Percentiles rank a stretch among this genome's conserved stretches.
phyloP scores from a whole-genome alignment of 2,329 filamentous ascomycete species.

The Claviceps maximensis region DNA sequence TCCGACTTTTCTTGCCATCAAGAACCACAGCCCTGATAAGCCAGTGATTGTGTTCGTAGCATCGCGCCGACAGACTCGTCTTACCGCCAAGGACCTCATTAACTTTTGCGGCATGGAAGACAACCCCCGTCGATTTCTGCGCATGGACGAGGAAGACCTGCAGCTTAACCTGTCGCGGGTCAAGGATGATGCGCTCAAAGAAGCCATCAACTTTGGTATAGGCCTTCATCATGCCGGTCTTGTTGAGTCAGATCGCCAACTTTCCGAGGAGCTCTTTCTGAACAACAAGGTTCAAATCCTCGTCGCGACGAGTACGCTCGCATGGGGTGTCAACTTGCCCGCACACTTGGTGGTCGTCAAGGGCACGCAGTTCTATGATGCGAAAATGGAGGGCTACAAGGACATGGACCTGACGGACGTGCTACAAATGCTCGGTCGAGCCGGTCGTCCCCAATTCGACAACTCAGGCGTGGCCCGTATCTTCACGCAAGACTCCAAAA shows the following conservation, averaged over 20 bases:
- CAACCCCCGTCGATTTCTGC: constrained; percentile 82
- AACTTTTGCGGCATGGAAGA: constrained; percentile 98
- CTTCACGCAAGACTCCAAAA: constrained; percentile 94
- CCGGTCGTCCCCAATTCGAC: constrained; percentile 92
- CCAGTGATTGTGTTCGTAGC: constrained; percentile 98
- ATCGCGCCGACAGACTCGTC: constrained; percentile 81
- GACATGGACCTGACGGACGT: constrained; percentile 99
- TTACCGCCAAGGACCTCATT: constrained; percentile 92
- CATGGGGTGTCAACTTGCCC: constrained; percentile 96
- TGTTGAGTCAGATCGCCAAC: constrained; percentile 81
- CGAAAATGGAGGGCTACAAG: constrained; percentile 92
- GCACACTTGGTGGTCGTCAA: constrained; percentile 96
- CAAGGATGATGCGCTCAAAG: constrained; percentile 83
- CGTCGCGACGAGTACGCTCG: constrained; percentile 87
- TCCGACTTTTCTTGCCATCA: constrained; percentile 90
- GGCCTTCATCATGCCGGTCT: constrained; percentile 94
- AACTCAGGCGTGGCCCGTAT: constrained; percentile 91
- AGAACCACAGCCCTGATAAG: constrained; percentile 90
- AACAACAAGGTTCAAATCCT: constrained; percentile 98
- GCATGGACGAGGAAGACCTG: constrained; percentile 89
- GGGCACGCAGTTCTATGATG: constrained; percentile 95
- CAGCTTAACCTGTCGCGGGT: constrained; percentile 77
- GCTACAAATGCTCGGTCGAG: constrained; percentile 91
- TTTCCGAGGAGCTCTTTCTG: constrained; percentile 87
- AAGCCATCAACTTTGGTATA: constrained; percentile 95